phyloP scores from a whole-genome alignment of 495 filamentous ascomycete genomes.

The Cercophora newfieldiana region DNA sequence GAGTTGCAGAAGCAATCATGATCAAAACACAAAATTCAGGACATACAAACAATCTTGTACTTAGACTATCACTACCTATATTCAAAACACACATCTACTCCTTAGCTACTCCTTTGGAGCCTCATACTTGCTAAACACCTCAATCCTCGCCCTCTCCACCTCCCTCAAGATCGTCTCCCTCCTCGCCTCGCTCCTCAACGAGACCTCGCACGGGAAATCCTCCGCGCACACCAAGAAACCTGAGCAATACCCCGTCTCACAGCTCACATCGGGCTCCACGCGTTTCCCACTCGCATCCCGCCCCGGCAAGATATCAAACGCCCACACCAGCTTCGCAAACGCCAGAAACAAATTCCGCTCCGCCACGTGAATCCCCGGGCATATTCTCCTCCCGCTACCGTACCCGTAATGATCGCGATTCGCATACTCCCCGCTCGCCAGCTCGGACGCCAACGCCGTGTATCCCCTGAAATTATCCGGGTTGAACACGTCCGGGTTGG shows the following conservation, averaged over 20 bases:
- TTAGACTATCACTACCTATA: too few species aligned
- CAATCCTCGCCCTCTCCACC: slow-evolving; percentile 29
- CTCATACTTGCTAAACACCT: slow-evolving; percentile 25
- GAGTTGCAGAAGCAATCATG: too few species aligned
- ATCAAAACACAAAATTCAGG: too few species aligned
- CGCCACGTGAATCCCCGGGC: slow-evolving; percentile 57
- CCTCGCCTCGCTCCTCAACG: slow-evolving; percentile 26
- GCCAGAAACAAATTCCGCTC: slow-evolving; percentile 52
- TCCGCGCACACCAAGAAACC: slow-evolving; percentile 42
- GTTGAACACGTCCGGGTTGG: slow-evolving; percentile 48
- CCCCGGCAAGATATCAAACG: slow-evolving; percentile 44
- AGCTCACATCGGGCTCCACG: slow-evolving; percentile 30
- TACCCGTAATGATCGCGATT: slow-evolving; percentile 52
- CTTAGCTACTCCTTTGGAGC: slow-evolving; percentile 17
- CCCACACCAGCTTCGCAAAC: slow-evolving; percentile 52
- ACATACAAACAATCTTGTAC: too few species aligned
- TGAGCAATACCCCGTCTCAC: slow-evolving; percentile 35
- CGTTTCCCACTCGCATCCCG: slow-evolving; percentile 28
- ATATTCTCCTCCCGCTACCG: slow-evolving; percentile 57
- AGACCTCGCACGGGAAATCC: slow-evolving; percentile 31
- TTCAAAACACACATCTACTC: too few species aligned
- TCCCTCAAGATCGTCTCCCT: slow-evolving; percentile 27
- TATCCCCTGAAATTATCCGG: slow-evolving; percentile 41
- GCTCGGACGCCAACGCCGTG: slow-evolving; percentile 37
- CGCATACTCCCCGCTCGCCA: slow-evolving; percentile 28